Base-by-base conservation (phyloP, 2,329 filamentous ascomycete genomes). In the Neobulgaria alba region DNA sequence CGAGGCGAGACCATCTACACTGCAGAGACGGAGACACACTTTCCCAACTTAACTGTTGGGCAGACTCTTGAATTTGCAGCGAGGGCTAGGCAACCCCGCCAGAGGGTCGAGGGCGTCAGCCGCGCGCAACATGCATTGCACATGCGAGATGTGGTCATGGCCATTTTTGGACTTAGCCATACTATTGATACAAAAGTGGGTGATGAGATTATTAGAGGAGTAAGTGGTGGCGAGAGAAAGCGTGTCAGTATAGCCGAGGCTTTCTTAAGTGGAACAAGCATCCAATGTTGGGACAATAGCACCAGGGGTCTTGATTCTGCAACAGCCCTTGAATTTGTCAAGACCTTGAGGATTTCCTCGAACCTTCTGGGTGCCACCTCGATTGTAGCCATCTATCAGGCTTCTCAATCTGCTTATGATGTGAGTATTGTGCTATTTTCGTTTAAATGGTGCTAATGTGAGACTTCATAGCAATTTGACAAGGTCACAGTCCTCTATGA, bases 191-290 rank as follows among this genome's bases (percentile, higher is more conserved):
- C 85, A 0, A 67, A 77, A 1, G 82, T 90, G 2, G 85, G 85
- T n/a, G 78, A 89, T 54, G 53, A 33, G 68, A 34, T 42, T 21
- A 18, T 86, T 20, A 75, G 41, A 16, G 83, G 83, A 32, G 72
- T 84, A 1, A 79, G 74, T 2, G 80, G 79, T 14, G 79, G 80
- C 16, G 79, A 84, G 57, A 67, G 78, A 41, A 87, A 90, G 64
- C 77, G 85, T 55, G 85, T 90, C 5, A 82, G 77, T 17, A 85
- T 89, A 46, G 82, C 81, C 1, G 84, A 90, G 59, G 84, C 84
- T 43, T 72, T 74, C 0, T 72, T 69, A 12, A 66, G 63, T 0
- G 58, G 66, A 12, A 73, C 75, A 1, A 75, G 69, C 32, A 67
- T 74, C 2, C 77, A 83, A 57, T 80, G 77, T 43, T 50, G 84